Base-by-base conservation (phyloP, 2,329 filamentous ascomycete species). In the Beauveria scarabaeidicola region DNA sequence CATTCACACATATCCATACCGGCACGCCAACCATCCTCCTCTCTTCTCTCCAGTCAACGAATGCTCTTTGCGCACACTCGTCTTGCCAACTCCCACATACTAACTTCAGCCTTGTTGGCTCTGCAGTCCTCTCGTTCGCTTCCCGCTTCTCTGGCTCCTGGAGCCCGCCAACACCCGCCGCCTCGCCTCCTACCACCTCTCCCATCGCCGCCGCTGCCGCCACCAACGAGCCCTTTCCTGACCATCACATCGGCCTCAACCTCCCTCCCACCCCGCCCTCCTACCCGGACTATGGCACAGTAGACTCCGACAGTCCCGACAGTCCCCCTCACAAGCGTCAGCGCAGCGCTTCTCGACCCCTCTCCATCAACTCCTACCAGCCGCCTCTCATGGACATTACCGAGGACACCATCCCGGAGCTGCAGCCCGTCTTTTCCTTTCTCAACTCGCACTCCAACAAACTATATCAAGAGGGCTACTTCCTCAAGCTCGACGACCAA, bases 381-480 rank as follows among this genome's bases (percentile, higher is more conserved):
- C 90, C 91, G 69, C 89, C 88, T 69, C 76, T 91, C 72, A 91
- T 96, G 87, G 90, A 96, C 69, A 81, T 94, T 64, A 85, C 84
- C 69, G 82, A 87, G 66, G 91, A 97, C 70, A 96, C 90, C 32
- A 85, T 94, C 63, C 91, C 94, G 41, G 94, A 99, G 79, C 81
- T 99, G 63, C 89, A 91, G 75, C 93, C 92, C 64, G 92, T 97
- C 68, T 97, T 97, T 74, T 90, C 85, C 62, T 94, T 91, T 70
- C 82, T 99, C 65, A 97, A 96, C 75, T 94, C 88, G 74, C 94
- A 99, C 73, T 88, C 86, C 61, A 97, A 97, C 74, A 97, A 97
- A 76, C 78, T 97, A 59, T 99, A 97, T 72, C 92, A 97, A 67
- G 94, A 99, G 75, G 94, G 94, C 41, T 99, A 97, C 70, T 97